phyloP scores from a whole-genome alignment of 306 rosid species.

The Casuarina equisetifolia region DNA sequence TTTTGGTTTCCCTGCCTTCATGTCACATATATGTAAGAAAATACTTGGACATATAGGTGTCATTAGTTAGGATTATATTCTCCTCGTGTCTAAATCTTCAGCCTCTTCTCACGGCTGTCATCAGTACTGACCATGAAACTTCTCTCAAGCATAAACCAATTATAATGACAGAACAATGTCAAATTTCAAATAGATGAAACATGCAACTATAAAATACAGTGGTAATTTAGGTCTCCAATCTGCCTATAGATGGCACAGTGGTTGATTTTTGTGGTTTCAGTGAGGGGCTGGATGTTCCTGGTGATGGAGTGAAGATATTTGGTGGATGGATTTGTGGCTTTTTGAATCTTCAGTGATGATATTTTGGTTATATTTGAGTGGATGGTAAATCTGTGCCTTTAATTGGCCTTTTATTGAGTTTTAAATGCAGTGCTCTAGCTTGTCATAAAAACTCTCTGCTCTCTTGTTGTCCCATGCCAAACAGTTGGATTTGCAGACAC shows the following conservation, averaged over 20 bases:
- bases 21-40: too few relatives aligned
- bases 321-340: neutral
- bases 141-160: neutral
- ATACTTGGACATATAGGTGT: too few relatives aligned
- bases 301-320: neutral
- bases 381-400: neutral
- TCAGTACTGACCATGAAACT: neutral
- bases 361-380: neutral
- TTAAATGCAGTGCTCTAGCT: too few relatives aligned
- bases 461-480: too few relatives aligned
- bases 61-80: neutral
- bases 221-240: too few relatives aligned
- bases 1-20: neutral
- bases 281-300: neutral
- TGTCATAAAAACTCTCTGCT: too few relatives aligned
- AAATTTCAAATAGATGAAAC: too few relatives aligned
- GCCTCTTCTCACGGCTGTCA: neutral
- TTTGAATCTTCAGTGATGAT: neutral
- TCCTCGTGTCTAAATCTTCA: neutral
- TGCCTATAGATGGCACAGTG: neutral
- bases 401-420: neutral
- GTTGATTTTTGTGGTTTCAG: neutral
- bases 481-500: neutral
- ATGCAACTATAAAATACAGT: too few relatives aligned
- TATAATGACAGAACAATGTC: too few relatives aligned